Conservation (phyloP, 164 flowering plant genomes). For the Vitis labrusca region DNA sequence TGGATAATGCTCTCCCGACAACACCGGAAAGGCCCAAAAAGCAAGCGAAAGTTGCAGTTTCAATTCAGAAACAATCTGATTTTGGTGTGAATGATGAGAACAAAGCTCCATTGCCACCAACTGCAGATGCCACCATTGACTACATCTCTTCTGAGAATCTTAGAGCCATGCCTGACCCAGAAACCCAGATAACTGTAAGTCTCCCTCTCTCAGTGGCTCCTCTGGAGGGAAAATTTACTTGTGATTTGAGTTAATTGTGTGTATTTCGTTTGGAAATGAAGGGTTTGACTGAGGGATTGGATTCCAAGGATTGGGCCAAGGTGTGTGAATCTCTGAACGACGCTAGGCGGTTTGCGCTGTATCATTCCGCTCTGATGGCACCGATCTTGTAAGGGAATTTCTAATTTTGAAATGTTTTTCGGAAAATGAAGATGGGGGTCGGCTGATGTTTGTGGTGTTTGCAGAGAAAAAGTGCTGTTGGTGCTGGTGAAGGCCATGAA, state of each 20-base stretch:
- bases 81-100: conserved; percentile 65
- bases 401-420: background rate
- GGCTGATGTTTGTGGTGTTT: background rate
- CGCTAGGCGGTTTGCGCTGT: conserved; percentile 65
- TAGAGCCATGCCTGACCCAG: conserved; percentile 64
- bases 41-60: conserved; percentile 38
- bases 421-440: background rate
- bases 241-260: background rate
- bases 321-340: conserved; percentile 78
- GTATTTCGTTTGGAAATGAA: conserved; percentile 14
- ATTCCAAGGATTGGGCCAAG: conserved; percentile 78
- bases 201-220: background rate
- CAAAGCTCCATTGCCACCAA: conserved; percentile 32
- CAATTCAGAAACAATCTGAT: conserved; percentile 30
- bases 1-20: conserved; percentile 72
- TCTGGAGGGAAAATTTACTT: background rate
- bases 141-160: conserved; percentile 74
- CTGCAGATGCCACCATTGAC: conserved; percentile 52
- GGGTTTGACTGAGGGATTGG: conserved; percentile 65
- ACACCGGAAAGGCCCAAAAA: conserved; percentile 72
- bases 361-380: conserved; percentile 53
- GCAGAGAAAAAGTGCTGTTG: conserved; percentile 67
- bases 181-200: conserved; percentile 50
- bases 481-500: conserved; percentile 82
- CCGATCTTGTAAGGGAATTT: conserved; percentile 60